phyloP scores from a whole-genome alignment of 805 yeast genomes.

The Cyberlindnera sargentensis region DNA sequence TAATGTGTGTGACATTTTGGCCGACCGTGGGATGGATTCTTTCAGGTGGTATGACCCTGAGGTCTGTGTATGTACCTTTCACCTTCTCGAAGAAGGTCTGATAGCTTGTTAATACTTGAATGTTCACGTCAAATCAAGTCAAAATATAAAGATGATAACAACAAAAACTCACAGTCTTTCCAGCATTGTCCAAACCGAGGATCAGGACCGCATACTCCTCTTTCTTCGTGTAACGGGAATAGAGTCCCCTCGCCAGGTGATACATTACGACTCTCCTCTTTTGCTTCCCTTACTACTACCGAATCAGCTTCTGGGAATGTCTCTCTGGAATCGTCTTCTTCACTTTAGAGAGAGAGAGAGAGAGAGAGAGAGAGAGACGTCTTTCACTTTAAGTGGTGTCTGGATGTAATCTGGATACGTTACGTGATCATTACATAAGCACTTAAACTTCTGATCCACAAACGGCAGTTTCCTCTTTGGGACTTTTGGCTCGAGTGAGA shows the following conservation, averaged over 20 bases:
- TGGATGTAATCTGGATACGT: too few species aligned
- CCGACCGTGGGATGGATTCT: constrained; percentile 91
- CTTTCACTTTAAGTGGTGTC: too few species aligned
- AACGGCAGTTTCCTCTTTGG: neutral
- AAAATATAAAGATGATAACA: neutral
- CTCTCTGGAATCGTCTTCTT: too few species aligned
- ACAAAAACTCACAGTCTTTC: constrained; percentile 53
- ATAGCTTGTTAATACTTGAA: neutral
- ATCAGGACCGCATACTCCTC: constrained; percentile 75
- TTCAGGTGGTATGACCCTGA: constrained; percentile 42
- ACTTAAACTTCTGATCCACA: neutral
- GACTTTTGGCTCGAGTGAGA: too few species aligned
- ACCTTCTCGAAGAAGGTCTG: constrained; percentile 59
- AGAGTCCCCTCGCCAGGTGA: constrained; percentile 58
- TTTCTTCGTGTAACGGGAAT: constrained; percentile 47
- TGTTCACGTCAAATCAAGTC: neutral
- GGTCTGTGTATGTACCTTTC: constrained; percentile 45
- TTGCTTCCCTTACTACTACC: too few species aligned
- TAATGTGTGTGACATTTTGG: constrained; percentile 58
- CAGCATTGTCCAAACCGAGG: constrained; percentile 92
- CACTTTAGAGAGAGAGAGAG: too few species aligned
- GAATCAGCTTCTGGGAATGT: too few species aligned
- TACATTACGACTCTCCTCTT: constrained; percentile 38
- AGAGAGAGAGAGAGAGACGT: too few species aligned
- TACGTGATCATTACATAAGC: too few species aligned